Evolutionary conservation across 768 basidiomycete species (phyloP).

Genomic region (Roridomyces roridus): DNA sequence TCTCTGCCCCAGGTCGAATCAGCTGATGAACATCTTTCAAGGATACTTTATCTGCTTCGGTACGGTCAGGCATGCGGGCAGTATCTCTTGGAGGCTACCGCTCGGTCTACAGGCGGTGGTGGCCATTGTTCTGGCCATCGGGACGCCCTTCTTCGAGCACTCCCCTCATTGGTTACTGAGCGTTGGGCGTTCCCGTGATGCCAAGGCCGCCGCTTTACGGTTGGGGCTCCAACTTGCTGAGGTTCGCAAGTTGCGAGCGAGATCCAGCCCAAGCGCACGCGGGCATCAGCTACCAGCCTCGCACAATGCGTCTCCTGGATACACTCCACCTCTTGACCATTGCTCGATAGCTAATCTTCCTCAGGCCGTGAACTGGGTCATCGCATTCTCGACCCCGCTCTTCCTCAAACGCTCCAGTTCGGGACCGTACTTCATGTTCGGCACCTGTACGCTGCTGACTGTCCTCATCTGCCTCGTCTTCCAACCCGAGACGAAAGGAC

Average conservation of each 20-base stretch:
- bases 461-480: constrained; percentile 44
- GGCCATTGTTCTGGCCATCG: constrained; percentile 34
- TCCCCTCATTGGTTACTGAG: constrained; percentile 49
- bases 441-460: constrained; percentile 41
- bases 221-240: constrained; percentile 36
- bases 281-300: constrained; percentile 48
- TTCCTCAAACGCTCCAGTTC: constrained; percentile 51
- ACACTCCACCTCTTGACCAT: constrained; percentile 7
- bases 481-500: constrained; percentile 52
- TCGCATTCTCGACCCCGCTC: constrained; percentile 53
- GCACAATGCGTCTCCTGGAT: constrained; percentile 49
- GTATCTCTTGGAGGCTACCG: constrained; percentile 45
- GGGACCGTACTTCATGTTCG: constrained; percentile 55
- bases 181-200: constrained; percentile 41
- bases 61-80: constrained; percentile 33
- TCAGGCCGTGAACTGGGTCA: constrained; percentile 46
- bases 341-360: constrained; percentile 10
- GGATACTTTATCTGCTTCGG: constrained; percentile 49
- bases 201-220: constrained; percentile 30
- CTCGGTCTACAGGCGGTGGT: constrained; percentile 40
- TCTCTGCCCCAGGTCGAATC: not conserved
- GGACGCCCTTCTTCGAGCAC: constrained; percentile 40
- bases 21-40: constrained; percentile 12
- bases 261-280: constrained; percentile 53
- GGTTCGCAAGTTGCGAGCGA: constrained; percentile 42